Conservation (phyloP, 352 stramenopile genomes). For the Paralagenidium karlingii region DNA sequence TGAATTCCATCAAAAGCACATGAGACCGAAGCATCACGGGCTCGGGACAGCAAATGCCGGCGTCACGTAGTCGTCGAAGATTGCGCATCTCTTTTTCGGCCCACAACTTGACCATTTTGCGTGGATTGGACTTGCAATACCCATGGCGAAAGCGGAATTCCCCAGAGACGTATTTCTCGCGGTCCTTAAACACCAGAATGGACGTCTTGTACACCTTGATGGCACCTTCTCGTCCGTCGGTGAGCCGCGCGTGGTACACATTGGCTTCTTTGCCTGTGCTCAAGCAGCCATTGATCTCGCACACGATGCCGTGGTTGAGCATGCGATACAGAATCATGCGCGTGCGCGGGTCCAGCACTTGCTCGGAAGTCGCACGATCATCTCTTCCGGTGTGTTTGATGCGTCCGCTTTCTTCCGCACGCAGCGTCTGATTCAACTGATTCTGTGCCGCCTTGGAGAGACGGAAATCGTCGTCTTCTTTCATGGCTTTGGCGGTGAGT, state of each 20-base stretch:
- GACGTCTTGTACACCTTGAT: slow-evolving; percentile 83
- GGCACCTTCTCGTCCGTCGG: slow-evolving; percentile 58
- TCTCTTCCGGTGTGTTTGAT: slow-evolving; percentile 91
- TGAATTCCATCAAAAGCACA: slow-evolving; percentile 99
- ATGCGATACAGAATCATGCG: slow-evolving; percentile 99
- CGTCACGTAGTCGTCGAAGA: slow-evolving; percentile 85
- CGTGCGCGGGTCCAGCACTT: slow-evolving; percentile 96
- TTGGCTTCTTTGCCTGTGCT: slow-evolving; percentile 99
- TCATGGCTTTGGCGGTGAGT: too few species aligned
- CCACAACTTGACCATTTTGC: slow-evolving; percentile 99
- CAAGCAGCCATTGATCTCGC: slow-evolving; percentile 97
- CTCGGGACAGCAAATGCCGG: slow-evolving; percentile 85
- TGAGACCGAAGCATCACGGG: slow-evolving; percentile 94
- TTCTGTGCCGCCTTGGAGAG: slow-evolving; percentile 73
- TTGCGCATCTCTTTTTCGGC: slow-evolving; percentile 99
- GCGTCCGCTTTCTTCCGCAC: slow-evolving; percentile 60
- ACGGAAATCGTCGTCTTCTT: slow-evolving; percentile 45
- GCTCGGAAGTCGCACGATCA: slow-evolving; percentile 96
- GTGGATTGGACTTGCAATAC: slow-evolving; percentile 95
- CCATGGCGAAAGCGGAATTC: slow-evolving; percentile 97
- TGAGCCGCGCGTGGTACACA: slow-evolving; percentile 94
- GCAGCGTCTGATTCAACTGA: slow-evolving; percentile 59
- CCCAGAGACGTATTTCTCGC: slow-evolving; percentile 98
- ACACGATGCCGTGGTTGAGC: slow-evolving; percentile 92
- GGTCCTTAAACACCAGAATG: slow-evolving; percentile 99